A percentile compares a stretch with the other conserved stretches of the same genome.
These are phyloP conservation scores for Exophiala lecanii-corni DNA, from an alignment of 2,329 filamentous ascomycete genomes.

Conservation along the genomic window DNA sequence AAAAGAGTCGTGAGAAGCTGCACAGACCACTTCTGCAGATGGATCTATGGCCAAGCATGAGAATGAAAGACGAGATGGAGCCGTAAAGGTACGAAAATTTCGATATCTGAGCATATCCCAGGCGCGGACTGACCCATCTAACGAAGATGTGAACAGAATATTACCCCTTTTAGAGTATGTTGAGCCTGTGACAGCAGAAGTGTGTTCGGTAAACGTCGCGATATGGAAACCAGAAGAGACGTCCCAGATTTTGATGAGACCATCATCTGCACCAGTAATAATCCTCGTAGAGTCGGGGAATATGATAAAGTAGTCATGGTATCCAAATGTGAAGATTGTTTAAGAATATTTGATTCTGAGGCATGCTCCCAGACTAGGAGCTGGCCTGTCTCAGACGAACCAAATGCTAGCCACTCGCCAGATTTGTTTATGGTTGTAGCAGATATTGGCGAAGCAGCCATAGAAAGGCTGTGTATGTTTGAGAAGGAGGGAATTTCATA, in stretches of 20 bases:
- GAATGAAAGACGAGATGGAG: constrained; percentile 84
- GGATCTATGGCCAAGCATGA: constrained; percentile 95
- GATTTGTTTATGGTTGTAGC: constrained; percentile 90
- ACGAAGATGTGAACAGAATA: constrained; percentile 88
- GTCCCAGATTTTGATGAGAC: constrained; percentile 98
- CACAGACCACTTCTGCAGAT: constrained; percentile 91
- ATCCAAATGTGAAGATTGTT: constrained; percentile 96
- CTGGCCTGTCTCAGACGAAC: constrained; percentile 89
- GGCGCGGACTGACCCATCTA: constrained; percentile 89
- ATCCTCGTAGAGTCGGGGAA: constrained; percentile 91
- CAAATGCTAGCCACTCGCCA: constrained; percentile 96
- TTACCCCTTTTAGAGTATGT: constrained; percentile 94
- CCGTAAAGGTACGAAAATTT: constrained; percentile 96
- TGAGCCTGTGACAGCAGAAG: constrained; percentile 84
- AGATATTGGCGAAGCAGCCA: constrained; percentile 95
- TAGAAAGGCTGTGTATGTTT: constrained; percentile 83
- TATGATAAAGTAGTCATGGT: constrained; percentile 91
- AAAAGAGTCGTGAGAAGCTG: constrained; percentile 91
- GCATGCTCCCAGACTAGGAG: constrained; percentile 99
- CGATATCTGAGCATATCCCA: constrained; percentile 96
- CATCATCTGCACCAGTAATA: constrained; percentile 90
- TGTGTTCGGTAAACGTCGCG: constrained; percentile 96
- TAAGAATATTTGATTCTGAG: constrained; percentile 96
- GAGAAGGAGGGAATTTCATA: constrained; percentile 97
- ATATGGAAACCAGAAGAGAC: constrained; percentile 94